Base-by-base conservation (phyloP, 192 early-diverging fungal species). In the Umbelopsis sp. region DNA sequence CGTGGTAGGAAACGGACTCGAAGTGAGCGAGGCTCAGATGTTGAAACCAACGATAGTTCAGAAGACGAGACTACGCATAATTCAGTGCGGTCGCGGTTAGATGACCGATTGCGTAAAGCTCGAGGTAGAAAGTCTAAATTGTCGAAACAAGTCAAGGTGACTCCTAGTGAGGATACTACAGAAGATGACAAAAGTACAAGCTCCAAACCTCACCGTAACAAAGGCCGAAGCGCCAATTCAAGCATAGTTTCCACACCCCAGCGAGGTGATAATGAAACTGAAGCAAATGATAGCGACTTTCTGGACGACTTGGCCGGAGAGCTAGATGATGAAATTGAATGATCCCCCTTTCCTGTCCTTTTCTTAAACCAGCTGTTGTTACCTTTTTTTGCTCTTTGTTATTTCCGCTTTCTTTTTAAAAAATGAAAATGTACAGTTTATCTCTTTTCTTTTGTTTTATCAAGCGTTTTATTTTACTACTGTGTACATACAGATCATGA, bases 251-350 rank as follows among this genome's bases (percentile, higher is more conserved):
- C 55, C 15, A 61, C 55, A 15, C 55, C 55, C 15, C 55, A 61
- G 55, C 55, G 55, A 13, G 41, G 51, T 12, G 68, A 69, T n/a
- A 50, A 52, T 21, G 51, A 47, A 5, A 35, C 15, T 23, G 68
- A 50, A 12, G 68, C 48, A 9, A 53, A 69, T 27, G 68, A 50
- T 27, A 53, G 49, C 11, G 68, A 50, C 37, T 80, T 81, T 9
- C 58, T 76, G 64, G 83, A 83, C 64, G 85, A 85, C 58, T 66
- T 88, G 53, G 81, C 84, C 20, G 81, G 77, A 67, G 74, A 82
- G 23, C 66, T 88, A 44, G 86, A 86, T 71, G 80, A 80, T 41
- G 80, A 80, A 20, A 76, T 87, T 21, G 69, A 77, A 25, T 74
- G 47, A 37, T 35, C 11, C 25, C 49, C 18, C 23, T 16, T 27